Evolutionary conservation across 1,284 basidiomycete genomes (phyloP).

Genomic region (Exobasidium cylindrosporum): DNA sequence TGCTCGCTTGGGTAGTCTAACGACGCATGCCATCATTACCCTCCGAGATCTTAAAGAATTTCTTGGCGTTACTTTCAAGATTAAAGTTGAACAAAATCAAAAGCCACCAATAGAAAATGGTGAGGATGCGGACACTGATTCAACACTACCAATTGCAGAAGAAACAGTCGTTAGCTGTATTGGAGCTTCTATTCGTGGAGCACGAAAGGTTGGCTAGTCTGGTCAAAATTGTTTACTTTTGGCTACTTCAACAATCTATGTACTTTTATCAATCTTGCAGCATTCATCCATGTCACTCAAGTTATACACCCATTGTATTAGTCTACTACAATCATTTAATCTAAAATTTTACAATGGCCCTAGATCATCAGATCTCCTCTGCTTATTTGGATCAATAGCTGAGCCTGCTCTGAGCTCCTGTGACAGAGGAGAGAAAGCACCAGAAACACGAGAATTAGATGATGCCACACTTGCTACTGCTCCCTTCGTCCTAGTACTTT

Average conservation of each 20-base stretch:
- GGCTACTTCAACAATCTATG: not conserved
- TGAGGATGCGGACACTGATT: conserved; percentile 19
- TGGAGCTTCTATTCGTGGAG: conserved; percentile 44
- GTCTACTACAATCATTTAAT: too few relatives aligned
- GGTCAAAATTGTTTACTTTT: not conserved
- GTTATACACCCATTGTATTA: not conserved
- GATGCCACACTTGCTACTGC: not conserved
- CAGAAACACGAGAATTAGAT: conserved; percentile 3
- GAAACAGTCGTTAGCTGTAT: conserved; percentile 42
- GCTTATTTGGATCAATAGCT: not conserved
- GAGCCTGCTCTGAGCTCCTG: not conserved
- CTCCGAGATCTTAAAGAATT: conserved; percentile 76
- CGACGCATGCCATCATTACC: conserved; percentile 75
- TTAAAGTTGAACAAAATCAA: conserved; percentile 28
- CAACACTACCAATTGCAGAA: conserved; percentile 16
- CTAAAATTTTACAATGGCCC: not conserved
- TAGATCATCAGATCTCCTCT: not conserved
- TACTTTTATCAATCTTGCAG: not conserved
- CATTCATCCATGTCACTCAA: not conserved
- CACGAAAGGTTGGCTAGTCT: conserved; percentile 14
- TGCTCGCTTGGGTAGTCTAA: conserved; percentile 78
- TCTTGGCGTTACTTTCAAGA: conserved; percentile 68
- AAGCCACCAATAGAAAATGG: conserved; percentile 8
- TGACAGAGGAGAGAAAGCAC: conserved; percentile 7
- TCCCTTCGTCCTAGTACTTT: not conserved